Evolutionary conservation across 2,329 filamentous ascomycete genomes (phyloP).

Genomic region (Penicillium sp.): DNA sequence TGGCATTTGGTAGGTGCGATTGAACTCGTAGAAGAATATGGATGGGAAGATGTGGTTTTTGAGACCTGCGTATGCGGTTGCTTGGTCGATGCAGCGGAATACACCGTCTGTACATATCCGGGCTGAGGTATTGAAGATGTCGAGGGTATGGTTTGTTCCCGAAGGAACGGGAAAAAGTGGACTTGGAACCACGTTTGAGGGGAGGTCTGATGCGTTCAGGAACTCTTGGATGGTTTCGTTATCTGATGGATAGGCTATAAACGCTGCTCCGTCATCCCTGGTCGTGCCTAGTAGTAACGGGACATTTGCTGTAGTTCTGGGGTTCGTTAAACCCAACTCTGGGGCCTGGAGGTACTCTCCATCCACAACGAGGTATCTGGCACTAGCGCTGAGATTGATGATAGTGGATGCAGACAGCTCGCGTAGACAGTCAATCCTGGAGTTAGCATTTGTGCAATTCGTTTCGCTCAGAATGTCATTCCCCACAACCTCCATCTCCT

Average conservation of each 20-base stretch:
- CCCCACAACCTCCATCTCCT: slow-evolving; percentile 52
- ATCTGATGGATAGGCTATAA: slow-evolving; percentile 45
- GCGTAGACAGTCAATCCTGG: slow-evolving; percentile 52
- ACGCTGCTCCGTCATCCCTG: slow-evolving; percentile 42
- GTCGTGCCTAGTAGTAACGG: slow-evolving; percentile 23
- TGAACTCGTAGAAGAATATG: slow-evolving; percentile 62
- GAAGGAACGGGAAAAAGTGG: slow-evolving; percentile 41
- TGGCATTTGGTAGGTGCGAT: slow-evolving; percentile 52
- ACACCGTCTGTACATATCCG: slow-evolving; percentile 59
- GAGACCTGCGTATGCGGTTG: slow-evolving; percentile 55
- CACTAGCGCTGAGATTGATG: slow-evolving; percentile 4
- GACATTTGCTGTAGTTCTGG: slow-evolving; percentile 16
- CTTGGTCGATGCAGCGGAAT: slow-evolving; percentile 62
- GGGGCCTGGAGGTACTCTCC: slow-evolving; percentile 16
- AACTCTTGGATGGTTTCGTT: slow-evolving; percentile 47
- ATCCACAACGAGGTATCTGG: slow-evolving; percentile 23
- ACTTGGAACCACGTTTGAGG: slow-evolving; percentile 11
- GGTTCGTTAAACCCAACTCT: slow-evolving; percentile 14
- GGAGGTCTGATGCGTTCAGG: slow-evolving; percentile 35
- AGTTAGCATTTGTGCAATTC: slow-evolving; percentile 51
- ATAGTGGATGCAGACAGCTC: slow-evolving; percentile 12
- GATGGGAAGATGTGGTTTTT: slow-evolving; percentile 47
- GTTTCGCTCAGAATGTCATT: slow-evolving; percentile 53
- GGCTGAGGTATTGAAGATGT: slow-evolving; percentile 57
- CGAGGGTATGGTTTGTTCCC: slow-evolving; percentile 53